Evolutionary conservation across 202 grass and related monocot genomes (phyloP).

Genomic region (Alloteropsis angusta): DNA sequence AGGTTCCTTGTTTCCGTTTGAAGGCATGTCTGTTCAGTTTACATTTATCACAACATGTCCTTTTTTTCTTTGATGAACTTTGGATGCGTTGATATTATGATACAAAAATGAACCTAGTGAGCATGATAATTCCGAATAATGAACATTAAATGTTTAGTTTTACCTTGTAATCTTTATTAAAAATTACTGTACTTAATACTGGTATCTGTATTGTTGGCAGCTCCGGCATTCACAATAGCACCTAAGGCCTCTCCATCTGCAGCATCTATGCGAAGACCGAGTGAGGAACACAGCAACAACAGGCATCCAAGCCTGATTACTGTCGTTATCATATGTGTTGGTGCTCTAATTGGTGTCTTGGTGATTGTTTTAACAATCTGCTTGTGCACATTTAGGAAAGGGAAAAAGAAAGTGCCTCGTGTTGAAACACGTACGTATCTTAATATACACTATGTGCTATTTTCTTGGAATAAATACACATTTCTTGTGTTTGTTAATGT

Average conservation of each 20-base stretch:
- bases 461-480: neutral
- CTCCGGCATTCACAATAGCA: constrained; percentile 47
- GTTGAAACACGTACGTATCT: constrained; percentile 56
- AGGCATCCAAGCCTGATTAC: constrained; percentile 44
- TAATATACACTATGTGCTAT: constrained; percentile 19
- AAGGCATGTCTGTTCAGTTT: too few species aligned
- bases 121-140: neutral
- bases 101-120: neutral
- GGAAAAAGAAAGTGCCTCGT: constrained; percentile 36
- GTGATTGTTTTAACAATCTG: constrained; percentile 58
- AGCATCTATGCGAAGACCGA: constrained; percentile 26
- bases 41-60: too few species aligned
- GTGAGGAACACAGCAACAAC: constrained; percentile 15
- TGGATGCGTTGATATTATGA: neutral
- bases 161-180: neutral
- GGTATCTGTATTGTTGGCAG: constrained; percentile 39
- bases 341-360: constrained; percentile 54
- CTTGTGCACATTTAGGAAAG: constrained; percentile 63
- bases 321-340: constrained; percentile 67
- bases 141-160: neutral
- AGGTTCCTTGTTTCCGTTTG: neutral
- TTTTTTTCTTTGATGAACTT: too few species aligned
- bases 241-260: constrained; percentile 59
- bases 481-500: neutral
- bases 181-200: neutral